phyloP scores from a whole-genome alignment of 2,329 filamentous ascomycete species.

The Alternaria tenuissima region DNA sequence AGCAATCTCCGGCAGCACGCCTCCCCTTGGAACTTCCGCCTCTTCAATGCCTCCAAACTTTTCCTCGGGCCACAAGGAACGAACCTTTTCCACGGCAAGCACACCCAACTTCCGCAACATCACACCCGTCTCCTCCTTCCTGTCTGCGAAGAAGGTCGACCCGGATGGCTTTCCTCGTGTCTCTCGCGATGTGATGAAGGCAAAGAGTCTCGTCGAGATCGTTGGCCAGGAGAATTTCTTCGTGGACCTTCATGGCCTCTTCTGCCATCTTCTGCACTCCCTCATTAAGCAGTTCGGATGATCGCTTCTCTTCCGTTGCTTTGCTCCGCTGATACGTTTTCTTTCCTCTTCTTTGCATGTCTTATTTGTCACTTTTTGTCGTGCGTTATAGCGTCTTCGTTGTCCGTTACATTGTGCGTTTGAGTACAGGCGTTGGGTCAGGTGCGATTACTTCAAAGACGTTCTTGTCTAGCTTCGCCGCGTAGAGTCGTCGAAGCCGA shows the following conservation, averaged over 20 bases:
- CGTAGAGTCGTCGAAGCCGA: constrained; percentile 8
- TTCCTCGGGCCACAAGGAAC: constrained; percentile 39
- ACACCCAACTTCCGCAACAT: constrained; percentile 54
- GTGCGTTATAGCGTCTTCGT: constrained; percentile 22
- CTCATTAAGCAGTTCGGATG: constrained; percentile 52
- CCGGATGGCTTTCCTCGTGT: constrained; percentile 64
- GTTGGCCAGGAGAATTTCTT: constrained; percentile 67
- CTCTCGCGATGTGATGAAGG: constrained; percentile 60
- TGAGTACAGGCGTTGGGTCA: constrained; percentile 28
- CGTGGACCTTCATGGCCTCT: constrained; percentile 64
- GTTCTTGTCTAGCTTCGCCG: constrained; percentile 11
- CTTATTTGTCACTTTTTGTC: constrained; percentile 20
- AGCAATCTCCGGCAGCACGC: constrained; percentile 38
- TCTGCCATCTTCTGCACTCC: constrained; percentile 52
- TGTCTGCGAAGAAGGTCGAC: constrained; percentile 64
- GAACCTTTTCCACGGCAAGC: constrained; percentile 41
- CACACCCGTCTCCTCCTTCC: constrained; percentile 65
- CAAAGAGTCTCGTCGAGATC: constrained; percentile 66
- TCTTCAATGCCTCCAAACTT: constrained; percentile 40
- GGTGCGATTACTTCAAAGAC: constrained; percentile 7
- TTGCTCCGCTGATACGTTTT: constrained; percentile 19
- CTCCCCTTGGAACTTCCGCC: constrained; percentile 42
- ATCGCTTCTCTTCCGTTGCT: constrained; percentile 6
- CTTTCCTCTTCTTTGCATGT: constrained; percentile 30
- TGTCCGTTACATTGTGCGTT: constrained; percentile 36